A percentile compares a stretch with the other conserved stretches of the same genome.
These are phyloP conservation scores for Penicillium arizonense DNA, from an alignment of 495 filamentous ascomycete species.

Conservation along the genomic window DNA sequence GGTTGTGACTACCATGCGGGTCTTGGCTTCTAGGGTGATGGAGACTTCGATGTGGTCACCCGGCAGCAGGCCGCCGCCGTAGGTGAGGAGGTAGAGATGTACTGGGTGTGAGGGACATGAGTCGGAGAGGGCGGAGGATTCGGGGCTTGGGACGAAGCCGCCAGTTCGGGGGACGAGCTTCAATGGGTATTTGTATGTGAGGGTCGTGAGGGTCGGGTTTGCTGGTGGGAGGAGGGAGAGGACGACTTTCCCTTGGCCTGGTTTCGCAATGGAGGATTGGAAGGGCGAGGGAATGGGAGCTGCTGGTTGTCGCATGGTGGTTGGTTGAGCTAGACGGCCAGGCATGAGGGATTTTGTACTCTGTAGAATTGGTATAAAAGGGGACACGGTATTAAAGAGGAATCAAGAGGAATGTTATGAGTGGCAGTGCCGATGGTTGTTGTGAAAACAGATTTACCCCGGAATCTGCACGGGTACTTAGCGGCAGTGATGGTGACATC, in stretches of 20 bases:
- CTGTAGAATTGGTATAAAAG: not conserved
- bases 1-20: slow-evolving; percentile 80
- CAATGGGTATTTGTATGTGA: slow-evolving; percentile 90
- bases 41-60: slow-evolving; percentile 76
- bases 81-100: slow-evolving; percentile 86
- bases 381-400: not conserved
- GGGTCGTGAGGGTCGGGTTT: slow-evolving; percentile 66
- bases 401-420: not conserved
- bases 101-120: slow-evolving; percentile 38
- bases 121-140: slow-evolving; percentile 24
- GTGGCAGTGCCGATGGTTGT: not conserved
- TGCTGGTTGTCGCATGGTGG: slow-evolving; percentile 28
- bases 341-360: not conserved
- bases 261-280: slow-evolving; percentile 62
- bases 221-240: slow-evolving; percentile 69
- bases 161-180: slow-evolving; percentile 75
- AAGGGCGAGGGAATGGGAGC: slow-evolving; percentile 59
- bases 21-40: slow-evolving; percentile 59
- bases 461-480: slow-evolving; percentile 15
- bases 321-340: not conserved
- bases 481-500: slow-evolving; percentile 5
- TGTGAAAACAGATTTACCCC: slow-evolving; percentile 13
- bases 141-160: slow-evolving; percentile 38
- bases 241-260: slow-evolving; percentile 76
- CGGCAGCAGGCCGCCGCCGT: slow-evolving; percentile 88